Evolutionary conservation across 192 early-diverging fungal genomes (phyloP), one percentile per base, ranked within the genome.

Genomic region (Umbelopsis ramanniana): DNA sequence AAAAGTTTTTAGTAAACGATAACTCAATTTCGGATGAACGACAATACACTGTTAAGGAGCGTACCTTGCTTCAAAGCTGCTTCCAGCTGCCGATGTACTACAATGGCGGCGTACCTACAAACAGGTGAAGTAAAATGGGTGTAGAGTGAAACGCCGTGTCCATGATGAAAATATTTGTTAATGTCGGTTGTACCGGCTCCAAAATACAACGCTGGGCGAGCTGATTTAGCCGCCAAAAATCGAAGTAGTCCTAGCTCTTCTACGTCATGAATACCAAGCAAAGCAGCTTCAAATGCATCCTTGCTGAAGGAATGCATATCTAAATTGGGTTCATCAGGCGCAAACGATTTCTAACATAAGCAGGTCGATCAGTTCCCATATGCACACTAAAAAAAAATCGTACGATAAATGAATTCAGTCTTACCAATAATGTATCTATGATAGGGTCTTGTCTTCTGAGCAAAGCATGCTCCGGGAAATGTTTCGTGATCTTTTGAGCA

Each of bases 81-180:
- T 46, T 93, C 91, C 8, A 99, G 77, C 72, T 95, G 83, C 5
- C 98, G 89, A 75, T 99, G 97, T 12, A 98, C 98, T 79, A 97
- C 85, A 66, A 99, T 88, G 82, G 98, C 97, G 43, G 97, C 90
- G 78, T 97, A 99, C 21, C 98, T 92, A 69, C 97, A 94, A 76
- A 98, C 97, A 2, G 98, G 98, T 5, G 94, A 94, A 8, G 97
- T 99, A 73, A 99, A 99, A 76, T 99, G 98, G 9, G 98, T 98
- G 85, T 97, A 99, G 38, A 99, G 92, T 1, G 85, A 86, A 7
- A 89, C 46, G 15, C 71, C 71, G 17, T 50, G 47, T 4, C 57
- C 57, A 72, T 66, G 63, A 66, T 72, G 46, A 2, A 21, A 46
- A 29, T 72, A 72, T 52, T 72, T 72, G 45, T 57, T 46, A 22